Base-by-base conservation (phyloP, 495 filamentous ascomycete genomes). In the Chaetomium cochliodes region DNA sequence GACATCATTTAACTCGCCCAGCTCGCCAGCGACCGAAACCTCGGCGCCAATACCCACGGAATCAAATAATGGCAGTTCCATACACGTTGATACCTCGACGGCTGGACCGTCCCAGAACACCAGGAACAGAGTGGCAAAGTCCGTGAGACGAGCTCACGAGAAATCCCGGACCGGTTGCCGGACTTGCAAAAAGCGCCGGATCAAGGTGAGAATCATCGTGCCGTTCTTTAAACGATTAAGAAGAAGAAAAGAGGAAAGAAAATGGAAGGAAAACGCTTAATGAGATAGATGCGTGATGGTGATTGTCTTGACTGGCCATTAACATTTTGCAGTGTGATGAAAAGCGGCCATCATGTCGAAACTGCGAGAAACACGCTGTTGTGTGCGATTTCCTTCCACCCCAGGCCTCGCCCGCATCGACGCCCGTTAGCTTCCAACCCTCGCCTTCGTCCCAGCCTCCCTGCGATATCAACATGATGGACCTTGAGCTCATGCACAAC, bases 401-500 rank as follows among this genome's bases (percentile, higher is more conserved):
- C 16, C 37, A 46, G 13, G 15, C 39, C 16, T 58, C 39, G 41
- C 18, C 56, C 20, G 37, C 20, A 3, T 30, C 13, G 3, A 11
- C 56, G 28, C 9, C 41, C n/a, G 23, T 11, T 52, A n/a, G 8
- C 26, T n/a, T n/a, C n/a, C 6, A 23, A 20, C 13, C 23, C 18
- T 44, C 20, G 6, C n/a, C 39, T 2, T 5, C 52, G 28, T 37
- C 52, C 18, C 52, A 33, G 9, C 23, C 22, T 6, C 8, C 56
- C 18, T 9, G 13, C 23, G 56, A 28, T 18, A 46, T 58, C 56
- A 46, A 58, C 41, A 26, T 58, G 56, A 46, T 47, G 23, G 56
- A 58, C 23, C 56, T 58, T 16, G 56, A 58, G 56, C 39, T 58
- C 2, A 58, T 58, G 41, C 56, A 58, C 56, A 58, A 58, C 56